Evolutionary conservation across 805 yeast species (phyloP), one percentile per base, ranked within the genome.

Genomic region (Candida vaughaniae): DNA sequence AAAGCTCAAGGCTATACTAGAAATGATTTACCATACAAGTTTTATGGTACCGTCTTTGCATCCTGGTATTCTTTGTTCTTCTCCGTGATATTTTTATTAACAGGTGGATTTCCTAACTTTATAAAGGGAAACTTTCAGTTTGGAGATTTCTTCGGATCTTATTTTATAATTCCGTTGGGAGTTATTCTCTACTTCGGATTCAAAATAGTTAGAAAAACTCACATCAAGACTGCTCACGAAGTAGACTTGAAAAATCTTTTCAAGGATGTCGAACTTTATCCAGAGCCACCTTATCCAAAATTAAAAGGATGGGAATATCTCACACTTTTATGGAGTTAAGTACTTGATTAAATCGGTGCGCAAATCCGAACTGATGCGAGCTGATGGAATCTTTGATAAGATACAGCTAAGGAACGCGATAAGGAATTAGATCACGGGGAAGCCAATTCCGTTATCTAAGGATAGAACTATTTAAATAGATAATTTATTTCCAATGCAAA

Each of bases 81-180:
- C 39, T 56, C 57, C 8, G 65, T 62, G 3, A 58, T 66, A 35
- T 37, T 82, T 41, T 42, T 69, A 4, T 19, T 83, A 11, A 82
- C 89, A 10, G 84, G 83, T 47, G 90, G 90, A 36, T 84, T 80
- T 53, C 79, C 75, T 3, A 81, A 77, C 4, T 82, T 83, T 58
- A 70, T 83, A 40, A 36, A 33, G 58, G 70, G 70, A 3, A 67
- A 68, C 16, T 80, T 79, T 66, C 69, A 64, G 6, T 71, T 58
- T 1, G 60, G 75, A 6, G 79, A 78, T 53, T 83, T 83, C 51
- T 59, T 83, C 35, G 88, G 89, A 19, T 84, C 89, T 6, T 83
- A 83, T 58, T 69, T 83, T 45, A 82, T 87, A 0, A 53, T 83
- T 31, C 85, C 83, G 25, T 68, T 76, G 40, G 69, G 75, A 42